Conservation (phyloP, 306 rosid genomes). For the Mucuna pruriens region DNA sequence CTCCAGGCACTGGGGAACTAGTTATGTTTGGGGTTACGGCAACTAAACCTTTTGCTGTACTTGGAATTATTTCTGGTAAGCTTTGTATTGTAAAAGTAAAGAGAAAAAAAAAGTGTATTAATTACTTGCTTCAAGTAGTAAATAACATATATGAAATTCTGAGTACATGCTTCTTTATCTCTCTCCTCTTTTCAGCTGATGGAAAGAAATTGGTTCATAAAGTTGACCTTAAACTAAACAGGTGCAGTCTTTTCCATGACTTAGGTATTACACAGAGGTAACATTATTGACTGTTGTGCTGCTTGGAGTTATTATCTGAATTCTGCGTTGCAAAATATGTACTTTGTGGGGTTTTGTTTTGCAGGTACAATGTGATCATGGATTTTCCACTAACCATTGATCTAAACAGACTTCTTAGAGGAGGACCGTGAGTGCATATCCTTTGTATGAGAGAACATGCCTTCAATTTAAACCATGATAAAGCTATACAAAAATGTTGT, state of each 20-base stretch:
- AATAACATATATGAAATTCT: neutral
- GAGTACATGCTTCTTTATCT: neutral
- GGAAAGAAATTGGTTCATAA: slow-evolving; percentile 62
- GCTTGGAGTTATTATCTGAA: neutral
- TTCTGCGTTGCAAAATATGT: neutral
- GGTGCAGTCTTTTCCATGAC: slow-evolving; percentile 67
- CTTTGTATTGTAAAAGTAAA: neutral
- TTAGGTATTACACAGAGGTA: slow-evolving; percentile 73
- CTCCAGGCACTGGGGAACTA: slow-evolving; percentile 62
- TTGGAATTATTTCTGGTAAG: slow-evolving; percentile 78
- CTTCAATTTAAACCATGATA: neutral
- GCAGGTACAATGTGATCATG: slow-evolving; percentile 72
- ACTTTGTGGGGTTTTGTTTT: neutral
- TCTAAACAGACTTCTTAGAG: slow-evolving; percentile 54
- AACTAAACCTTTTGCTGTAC: slow-evolving; percentile 54
- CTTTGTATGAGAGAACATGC: neutral
- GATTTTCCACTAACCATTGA: slow-evolving; percentile 73
- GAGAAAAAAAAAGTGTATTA: neutral
- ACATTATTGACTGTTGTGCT: neutral
- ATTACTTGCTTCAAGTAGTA: neutral
- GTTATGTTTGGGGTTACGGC: slow-evolving; percentile 62
- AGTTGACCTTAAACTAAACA: slow-evolving; percentile 59
- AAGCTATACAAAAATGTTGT: neutral
- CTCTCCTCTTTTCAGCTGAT: slow-evolving; percentile 54
- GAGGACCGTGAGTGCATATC: slow-evolving; percentile 67